Percentiles rank a stretch among this genome's conserved stretches.
phyloP scores from a whole-genome alignment of 2,329 filamentous ascomycete species.

The Alternaria sp. region DNA sequence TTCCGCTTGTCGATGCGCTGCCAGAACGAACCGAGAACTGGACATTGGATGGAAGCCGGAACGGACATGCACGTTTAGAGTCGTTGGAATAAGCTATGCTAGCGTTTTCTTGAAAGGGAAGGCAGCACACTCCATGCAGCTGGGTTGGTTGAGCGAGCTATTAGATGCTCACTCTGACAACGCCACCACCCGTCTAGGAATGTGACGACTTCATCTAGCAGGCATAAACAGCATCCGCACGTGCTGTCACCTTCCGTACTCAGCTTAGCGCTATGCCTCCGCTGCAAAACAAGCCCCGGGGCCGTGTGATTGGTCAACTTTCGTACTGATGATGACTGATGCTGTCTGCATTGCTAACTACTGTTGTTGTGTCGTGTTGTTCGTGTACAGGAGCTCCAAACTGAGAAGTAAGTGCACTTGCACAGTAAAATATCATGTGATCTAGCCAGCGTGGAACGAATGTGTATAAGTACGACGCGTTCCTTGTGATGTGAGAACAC shows the following conservation, averaged over 20 bases:
- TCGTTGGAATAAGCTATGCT: too few relatives aligned
- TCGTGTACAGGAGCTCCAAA: fast-evolving
- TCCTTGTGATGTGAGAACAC: not conserved
- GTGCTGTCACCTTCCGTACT: not conserved
- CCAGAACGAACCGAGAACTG: too few relatives aligned
- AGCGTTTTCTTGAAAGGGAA: too few relatives aligned
- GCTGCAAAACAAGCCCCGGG: not conserved
- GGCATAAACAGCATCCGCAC: not conserved
- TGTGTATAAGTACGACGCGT: not conserved
- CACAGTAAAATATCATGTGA: not conserved
- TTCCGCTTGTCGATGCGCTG: too few relatives aligned
- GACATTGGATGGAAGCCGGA: too few relatives aligned
- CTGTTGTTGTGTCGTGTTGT: fast-evolving
- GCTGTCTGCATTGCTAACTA: not conserved
- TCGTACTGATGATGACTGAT: not conserved
- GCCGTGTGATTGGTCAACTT: not conserved
- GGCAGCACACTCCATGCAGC: too few relatives aligned
- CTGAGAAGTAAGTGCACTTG: not conserved
- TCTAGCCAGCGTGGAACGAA: not conserved
- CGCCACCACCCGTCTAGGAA: not conserved
- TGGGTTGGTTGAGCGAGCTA: fast-evolving
- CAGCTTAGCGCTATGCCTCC: not conserved
- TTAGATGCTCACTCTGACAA: not conserved
- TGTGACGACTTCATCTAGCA: not conserved
- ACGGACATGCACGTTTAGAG: too few relatives aligned